Conservation (phyloP, 75 land plant species). For the Larix kaempferi region DNA sequence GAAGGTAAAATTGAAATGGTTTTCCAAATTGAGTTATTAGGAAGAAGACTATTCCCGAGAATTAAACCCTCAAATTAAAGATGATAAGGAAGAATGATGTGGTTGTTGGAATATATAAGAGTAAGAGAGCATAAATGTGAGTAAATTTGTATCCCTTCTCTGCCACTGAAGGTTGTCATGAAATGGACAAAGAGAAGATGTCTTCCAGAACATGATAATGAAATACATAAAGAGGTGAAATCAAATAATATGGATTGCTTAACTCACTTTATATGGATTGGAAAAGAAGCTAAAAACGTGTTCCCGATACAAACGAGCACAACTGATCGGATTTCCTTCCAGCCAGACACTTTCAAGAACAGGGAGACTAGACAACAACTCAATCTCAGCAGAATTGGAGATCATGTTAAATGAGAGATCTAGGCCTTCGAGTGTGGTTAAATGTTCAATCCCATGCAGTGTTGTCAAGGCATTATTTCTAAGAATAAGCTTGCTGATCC, state of each 20-base stretch:
- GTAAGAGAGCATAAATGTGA: too few species aligned
- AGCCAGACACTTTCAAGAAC: slow-evolving; percentile 63
- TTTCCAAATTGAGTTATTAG: not conserved
- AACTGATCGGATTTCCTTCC: slow-evolving; percentile 90
- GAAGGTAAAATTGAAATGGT: not conserved
- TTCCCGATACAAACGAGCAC: slow-evolving; percentile 72
- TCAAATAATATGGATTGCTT: not conserved
- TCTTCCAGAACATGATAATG: not conserved
- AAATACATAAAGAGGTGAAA: not conserved
- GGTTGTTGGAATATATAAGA: too few species aligned
- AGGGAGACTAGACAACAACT: slow-evolving; percentile 54
- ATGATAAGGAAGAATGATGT: not conserved
- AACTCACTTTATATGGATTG: slow-evolving; percentile 65
- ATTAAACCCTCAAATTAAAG: not conserved
- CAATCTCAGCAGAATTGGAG: slow-evolving; percentile 83
- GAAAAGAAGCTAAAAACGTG: slow-evolving; percentile 77
- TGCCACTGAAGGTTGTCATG: not conserved
- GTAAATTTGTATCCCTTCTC: too few species aligned
- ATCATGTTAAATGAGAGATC: slow-evolving; percentile 92
- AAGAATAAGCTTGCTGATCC: slow-evolving; percentile 75
- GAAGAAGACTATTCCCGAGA: not conserved
- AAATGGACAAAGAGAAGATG: not conserved
- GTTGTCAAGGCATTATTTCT: slow-evolving; percentile 85
- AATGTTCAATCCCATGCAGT: slow-evolving; percentile 72
- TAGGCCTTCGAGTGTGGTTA: slow-evolving; percentile 77